Evolutionary conservation across 2,329 filamentous ascomycete genomes (phyloP).

Genomic region (Aspergillus sp.): DNA sequence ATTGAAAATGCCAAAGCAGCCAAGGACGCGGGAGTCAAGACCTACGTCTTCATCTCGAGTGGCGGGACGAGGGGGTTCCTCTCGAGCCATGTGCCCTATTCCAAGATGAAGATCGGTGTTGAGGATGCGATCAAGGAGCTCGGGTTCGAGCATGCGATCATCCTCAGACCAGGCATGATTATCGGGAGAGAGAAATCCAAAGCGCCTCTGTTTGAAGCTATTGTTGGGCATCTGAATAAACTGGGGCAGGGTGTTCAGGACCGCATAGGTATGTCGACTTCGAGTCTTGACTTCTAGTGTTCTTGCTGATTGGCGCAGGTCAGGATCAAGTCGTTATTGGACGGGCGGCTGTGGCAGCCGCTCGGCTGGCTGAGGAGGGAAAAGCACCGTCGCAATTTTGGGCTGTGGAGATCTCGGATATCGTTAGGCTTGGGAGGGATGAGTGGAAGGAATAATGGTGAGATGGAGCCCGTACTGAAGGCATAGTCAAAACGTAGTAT

Average conservation of each 20-base stretch:
- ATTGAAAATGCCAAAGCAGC: slow-evolving; percentile 35
- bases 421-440: slow-evolving; percentile 27
- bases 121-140: slow-evolving; percentile 35
- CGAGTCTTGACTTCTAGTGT: neutral
- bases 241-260: slow-evolving; percentile 27
- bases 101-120: slow-evolving; percentile 37
- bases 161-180: slow-evolving; percentile 37
- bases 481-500: too few relatives aligned
- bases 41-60: slow-evolving; percentile 36
- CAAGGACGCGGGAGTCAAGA: slow-evolving; percentile 34
- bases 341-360: slow-evolving; percentile 28
- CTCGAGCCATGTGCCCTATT: slow-evolving; percentile 30
- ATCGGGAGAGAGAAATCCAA: slow-evolving; percentile 21
- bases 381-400: slow-evolving; percentile 29
- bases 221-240: slow-evolving; percentile 20
- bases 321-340: slow-evolving; percentile 27
- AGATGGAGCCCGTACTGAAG: too few relatives aligned
- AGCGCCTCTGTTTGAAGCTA: slow-evolving; percentile 17
- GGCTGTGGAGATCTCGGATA: slow-evolving; percentile 27
- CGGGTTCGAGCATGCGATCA: slow-evolving; percentile 35
- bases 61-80: slow-evolving; percentile 29
- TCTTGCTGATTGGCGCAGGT: slow-evolving; percentile 14
- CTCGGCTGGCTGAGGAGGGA: slow-evolving; percentile 21
- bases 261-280: slow-evolving; percentile 21
- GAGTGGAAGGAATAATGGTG: slow-evolving; percentile 26